phyloP scores from a whole-genome alignment of 805 yeast species.

The Candida silvatica region DNA sequence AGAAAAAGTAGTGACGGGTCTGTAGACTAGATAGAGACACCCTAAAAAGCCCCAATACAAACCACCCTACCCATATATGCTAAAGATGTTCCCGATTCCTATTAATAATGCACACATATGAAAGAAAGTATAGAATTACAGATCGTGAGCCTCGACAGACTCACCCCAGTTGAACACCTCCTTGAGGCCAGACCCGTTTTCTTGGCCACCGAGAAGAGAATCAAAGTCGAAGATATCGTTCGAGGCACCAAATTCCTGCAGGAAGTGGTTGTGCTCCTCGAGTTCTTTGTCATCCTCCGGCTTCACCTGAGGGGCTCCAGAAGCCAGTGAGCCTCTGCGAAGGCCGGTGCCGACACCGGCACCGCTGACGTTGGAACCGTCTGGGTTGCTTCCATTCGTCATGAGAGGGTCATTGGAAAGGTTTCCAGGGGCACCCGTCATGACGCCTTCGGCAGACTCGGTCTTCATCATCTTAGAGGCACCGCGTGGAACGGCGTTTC shows the following conservation, averaged over 20 bases:
- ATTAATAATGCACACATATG: not conserved
- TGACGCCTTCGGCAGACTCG: not conserved
- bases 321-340: too few relatives aligned
- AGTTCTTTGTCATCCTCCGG: too few relatives aligned
- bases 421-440: too few relatives aligned
- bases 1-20: slow-evolving; percentile 16
- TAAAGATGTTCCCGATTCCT: too few relatives aligned
- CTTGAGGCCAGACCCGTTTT: slow-evolving; percentile 26
- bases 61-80: too few relatives aligned
- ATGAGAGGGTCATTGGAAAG: too few relatives aligned
- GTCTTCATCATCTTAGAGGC: too few relatives aligned
- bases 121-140: not conserved
- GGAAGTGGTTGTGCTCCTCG: slow-evolving; percentile 10
- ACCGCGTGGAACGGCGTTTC: not conserved
- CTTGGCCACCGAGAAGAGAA: slow-evolving; percentile 28
- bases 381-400: not conserved
- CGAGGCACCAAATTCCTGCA: slow-evolving; percentile 26
- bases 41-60: not conserved
- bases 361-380: not conserved
- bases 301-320: too few relatives aligned
- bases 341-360: not conserved
- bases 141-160: slow-evolving; percentile 26
- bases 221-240: slow-evolving; percentile 35
- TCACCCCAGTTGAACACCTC: slow-evolving; percentile 32
- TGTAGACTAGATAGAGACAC: not conserved